A percentile compares a stretch with the other conserved stretches of the same genome.
Conservation (phyloP, 2,329 filamentous ascomycete species). For the Rhynchosporium graminicola region DNA sequence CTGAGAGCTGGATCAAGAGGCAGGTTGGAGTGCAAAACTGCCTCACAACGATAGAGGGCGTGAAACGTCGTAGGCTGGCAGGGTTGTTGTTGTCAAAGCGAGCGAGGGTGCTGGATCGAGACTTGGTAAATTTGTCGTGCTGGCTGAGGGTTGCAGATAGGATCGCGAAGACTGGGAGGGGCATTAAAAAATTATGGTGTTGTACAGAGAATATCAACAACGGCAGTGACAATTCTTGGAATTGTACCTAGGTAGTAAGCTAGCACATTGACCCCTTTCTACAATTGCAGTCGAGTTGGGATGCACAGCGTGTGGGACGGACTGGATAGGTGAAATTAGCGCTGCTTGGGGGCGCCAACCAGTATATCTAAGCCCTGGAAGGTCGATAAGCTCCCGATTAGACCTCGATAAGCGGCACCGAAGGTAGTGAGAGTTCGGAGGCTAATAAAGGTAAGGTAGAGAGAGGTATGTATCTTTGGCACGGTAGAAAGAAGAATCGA, state of each 20-base stretch:
- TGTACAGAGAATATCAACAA: constrained; percentile 27
- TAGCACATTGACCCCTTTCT: too few relatives aligned
- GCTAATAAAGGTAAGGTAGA: too few relatives aligned
- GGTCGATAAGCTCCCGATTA: constrained; percentile 19
- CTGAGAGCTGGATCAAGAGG: constrained; percentile 11
- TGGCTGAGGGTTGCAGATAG: constrained; percentile 14
- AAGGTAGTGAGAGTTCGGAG: not conserved
- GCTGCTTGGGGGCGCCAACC: constrained; percentile 4
- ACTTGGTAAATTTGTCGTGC: not conserved
- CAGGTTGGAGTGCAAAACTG: constrained; percentile 19
- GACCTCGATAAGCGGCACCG: constrained; percentile 7
- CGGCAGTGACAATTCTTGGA: not conserved
- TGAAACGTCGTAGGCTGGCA: constrained; percentile 34
- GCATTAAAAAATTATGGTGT: constrained; percentile 16
- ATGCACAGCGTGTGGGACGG: constrained; percentile 1
- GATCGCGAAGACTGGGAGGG: constrained; percentile 26
- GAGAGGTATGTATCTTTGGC: too few relatives aligned
- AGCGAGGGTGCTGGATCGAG: constrained; percentile 20
- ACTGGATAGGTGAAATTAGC: constrained; percentile 4
- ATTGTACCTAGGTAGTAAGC: constrained; percentile 4
- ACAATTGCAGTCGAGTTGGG: not conserved
- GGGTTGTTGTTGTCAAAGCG: constrained; percentile 35
- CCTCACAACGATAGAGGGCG: constrained; percentile 23
- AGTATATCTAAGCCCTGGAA: not conserved
- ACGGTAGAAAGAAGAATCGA: not conserved